A percentile compares a stretch with the other conserved stretches of the same genome.
Evolutionary conservation across 139 green algal genomes (phyloP).

Genomic region (Trebouxia sp.): DNA sequence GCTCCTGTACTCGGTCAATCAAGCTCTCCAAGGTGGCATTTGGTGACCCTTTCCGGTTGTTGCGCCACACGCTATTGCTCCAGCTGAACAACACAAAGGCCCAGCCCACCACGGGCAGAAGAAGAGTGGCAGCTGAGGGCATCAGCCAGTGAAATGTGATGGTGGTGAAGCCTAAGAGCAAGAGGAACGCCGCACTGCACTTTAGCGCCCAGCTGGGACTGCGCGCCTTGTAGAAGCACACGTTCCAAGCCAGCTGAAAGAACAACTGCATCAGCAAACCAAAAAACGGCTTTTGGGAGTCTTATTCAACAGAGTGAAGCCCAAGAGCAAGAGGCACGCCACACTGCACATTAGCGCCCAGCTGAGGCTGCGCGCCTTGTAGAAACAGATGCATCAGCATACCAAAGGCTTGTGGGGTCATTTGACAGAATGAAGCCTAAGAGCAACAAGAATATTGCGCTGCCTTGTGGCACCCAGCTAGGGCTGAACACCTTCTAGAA

Average conservation of each 20-base stretch:
- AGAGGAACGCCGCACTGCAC: not conserved
- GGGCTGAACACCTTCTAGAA: not conserved
- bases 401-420: not conserved
- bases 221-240: constrained; percentile 5
- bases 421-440: not conserved
- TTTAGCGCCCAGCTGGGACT: not conserved
- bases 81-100: not conserved
- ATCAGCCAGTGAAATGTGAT: constrained; percentile 12
- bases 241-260: not conserved
- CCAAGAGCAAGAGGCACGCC: not conserved
- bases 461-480: not conserved
- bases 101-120: not conserved
- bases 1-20: not conserved
- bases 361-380: not conserved
- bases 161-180: not conserved
- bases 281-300: not conserved
- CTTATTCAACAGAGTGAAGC: not conserved
- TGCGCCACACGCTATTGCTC: constrained; percentile 26
- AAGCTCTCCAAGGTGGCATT: not conserved
- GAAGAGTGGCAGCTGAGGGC: not conserved
- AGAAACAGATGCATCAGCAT: not conserved
- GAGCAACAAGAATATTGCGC: not conserved
- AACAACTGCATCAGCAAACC: not conserved
- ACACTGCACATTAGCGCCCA: not conserved
- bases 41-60: not conserved